Conservation (phyloP, 768 basidiomycete species). For the Boletus bicolor region DNA sequence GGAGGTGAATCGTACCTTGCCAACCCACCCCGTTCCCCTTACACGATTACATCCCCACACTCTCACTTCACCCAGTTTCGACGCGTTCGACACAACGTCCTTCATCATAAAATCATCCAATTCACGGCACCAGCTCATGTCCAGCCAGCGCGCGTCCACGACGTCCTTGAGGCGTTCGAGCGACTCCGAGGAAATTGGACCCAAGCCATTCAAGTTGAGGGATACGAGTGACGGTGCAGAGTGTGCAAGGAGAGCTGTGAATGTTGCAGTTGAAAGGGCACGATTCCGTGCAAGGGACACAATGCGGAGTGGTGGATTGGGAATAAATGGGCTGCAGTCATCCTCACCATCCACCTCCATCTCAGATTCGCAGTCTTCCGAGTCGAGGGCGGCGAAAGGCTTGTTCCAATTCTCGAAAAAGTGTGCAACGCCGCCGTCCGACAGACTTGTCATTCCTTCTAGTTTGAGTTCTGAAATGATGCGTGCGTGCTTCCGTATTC, state of each 20-base stretch:
- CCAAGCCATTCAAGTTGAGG: slow-evolving; percentile 79
- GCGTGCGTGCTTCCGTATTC: slow-evolving; percentile 49
- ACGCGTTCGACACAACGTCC: slow-evolving; percentile 51
- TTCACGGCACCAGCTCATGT: slow-evolving; percentile 83
- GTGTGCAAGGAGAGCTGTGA: slow-evolving; percentile 63
- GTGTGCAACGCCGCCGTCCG: slow-evolving; percentile 62
- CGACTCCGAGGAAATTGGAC: slow-evolving; percentile 50
- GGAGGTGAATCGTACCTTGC: slow-evolving; percentile 37
- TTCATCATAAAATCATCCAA: slow-evolving; percentile 83
- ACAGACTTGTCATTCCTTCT: slow-evolving; percentile 55
- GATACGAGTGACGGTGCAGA: slow-evolving; percentile 55
- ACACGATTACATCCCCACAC: slow-evolving; percentile 56
- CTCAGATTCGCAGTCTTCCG: slow-evolving; percentile 9
- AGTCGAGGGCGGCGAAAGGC: slow-evolving; percentile 11
- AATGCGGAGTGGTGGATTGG: slow-evolving; percentile 45
- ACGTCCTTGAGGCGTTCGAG: slow-evolving; percentile 38
- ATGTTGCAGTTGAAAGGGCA: slow-evolving; percentile 48
- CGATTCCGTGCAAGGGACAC: slow-evolving; percentile 67
- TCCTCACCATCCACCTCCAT: slow-evolving; percentile 21
- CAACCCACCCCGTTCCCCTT: slow-evolving; percentile 41
- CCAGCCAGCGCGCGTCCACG: slow-evolving; percentile 52
- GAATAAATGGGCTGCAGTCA: slow-evolving; percentile 5
- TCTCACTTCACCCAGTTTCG: slow-evolving; percentile 41
- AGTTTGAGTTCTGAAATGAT: slow-evolving; percentile 53
- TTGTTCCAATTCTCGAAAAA: slow-evolving; percentile 62